phyloP scores from a whole-genome alignment of 495 filamentous ascomycete species.

The Recurvomyces mirabilis region DNA sequence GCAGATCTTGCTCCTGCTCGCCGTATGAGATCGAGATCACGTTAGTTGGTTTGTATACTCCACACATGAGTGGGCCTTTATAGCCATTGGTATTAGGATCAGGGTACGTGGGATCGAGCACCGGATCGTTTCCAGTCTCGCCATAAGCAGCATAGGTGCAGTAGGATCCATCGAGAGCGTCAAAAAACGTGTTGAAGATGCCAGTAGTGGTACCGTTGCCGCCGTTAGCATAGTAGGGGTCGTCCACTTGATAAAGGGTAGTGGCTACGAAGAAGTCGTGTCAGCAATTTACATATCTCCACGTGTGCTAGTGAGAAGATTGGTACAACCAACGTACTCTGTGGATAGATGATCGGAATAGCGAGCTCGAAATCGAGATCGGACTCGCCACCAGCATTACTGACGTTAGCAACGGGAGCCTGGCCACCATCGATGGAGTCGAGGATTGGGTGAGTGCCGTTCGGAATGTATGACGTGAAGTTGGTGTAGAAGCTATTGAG shows the following conservation, averaged over 20 bases:
- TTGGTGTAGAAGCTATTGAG: conserved; percentile 21
- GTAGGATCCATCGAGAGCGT: conserved; percentile 21
- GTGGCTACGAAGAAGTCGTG: no score
- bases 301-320: no score
- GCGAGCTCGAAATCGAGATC: conserved; percentile 19
- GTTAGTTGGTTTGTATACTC: conserved; percentile 23
- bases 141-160: conserved; percentile 22
- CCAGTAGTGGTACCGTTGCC: conserved; percentile 6
- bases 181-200: conserved; percentile 22
- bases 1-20: conserved; percentile 13
- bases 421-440: conserved; percentile 21
- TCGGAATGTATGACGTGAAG: conserved; percentile 20
- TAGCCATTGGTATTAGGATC: conserved; percentile 23
- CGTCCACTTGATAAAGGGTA: conserved; percentile 19
- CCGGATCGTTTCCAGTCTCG: conserved; percentile 22
- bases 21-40: conserved; percentile 21
- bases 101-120: conserved; percentile 20
- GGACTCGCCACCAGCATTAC: conserved; percentile 15
- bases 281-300: no score
- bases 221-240: conserved; percentile 11
- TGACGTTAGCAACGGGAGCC: conserved; percentile 10
- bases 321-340: no score
- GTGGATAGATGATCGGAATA: conserved; percentile 23
- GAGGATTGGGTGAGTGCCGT: conserved; percentile 20
- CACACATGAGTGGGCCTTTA: conserved; percentile 18